Conservation (phyloP, 1,284 basidiomycete genomes). For the Apiotrichum laibachii region DNA sequence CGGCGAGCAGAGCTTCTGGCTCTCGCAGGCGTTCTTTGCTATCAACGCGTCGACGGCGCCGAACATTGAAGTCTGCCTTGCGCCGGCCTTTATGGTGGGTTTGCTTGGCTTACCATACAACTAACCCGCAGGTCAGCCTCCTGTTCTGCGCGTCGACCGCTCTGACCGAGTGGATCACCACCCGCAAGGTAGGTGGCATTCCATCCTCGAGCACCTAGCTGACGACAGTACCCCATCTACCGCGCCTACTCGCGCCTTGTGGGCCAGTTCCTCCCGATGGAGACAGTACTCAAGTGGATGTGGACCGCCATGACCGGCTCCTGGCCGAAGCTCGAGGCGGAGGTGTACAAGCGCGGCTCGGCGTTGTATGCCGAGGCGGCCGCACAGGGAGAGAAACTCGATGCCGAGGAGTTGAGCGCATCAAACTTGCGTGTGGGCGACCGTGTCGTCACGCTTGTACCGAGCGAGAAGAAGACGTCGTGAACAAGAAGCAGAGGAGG, state of each 20-base stretch:
- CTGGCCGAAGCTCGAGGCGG: not conserved
- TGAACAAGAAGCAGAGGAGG: not conserved
- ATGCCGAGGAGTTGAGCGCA: not conserved
- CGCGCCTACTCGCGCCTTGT: slow-evolving; percentile 70
- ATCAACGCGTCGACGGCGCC: slow-evolving; percentile 11
- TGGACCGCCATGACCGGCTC: slow-evolving; percentile 32
- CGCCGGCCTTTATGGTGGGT: slow-evolving; percentile 40
- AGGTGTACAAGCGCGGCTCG: slow-evolving; percentile 9
- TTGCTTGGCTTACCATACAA: slow-evolving; percentile 53
- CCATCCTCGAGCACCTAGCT: not conserved
- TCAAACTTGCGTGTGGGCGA: not conserved
- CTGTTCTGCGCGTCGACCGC: slow-evolving; percentile 71
- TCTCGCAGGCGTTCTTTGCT: slow-evolving; percentile 52
- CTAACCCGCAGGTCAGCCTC: slow-evolving; percentile 52
- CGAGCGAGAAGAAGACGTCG: too few species aligned
- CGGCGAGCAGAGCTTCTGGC: slow-evolving; percentile 86
- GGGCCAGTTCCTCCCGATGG: slow-evolving; percentile 70
- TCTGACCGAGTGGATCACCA: slow-evolving; percentile 77
- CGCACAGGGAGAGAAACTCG: not conserved
- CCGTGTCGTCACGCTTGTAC: not conserved
- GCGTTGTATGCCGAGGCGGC: not conserved
- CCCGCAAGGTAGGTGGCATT: slow-evolving; percentile 57
- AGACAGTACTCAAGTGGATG: slow-evolving; percentile 53
- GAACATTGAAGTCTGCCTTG: slow-evolving; percentile 27
- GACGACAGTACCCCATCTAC: slow-evolving; percentile 66